These are phyloP conservation scores for Blepharisma stoltei DNA, from an alignment of 73 alveolate species.

Conservation along the genomic window DNA sequence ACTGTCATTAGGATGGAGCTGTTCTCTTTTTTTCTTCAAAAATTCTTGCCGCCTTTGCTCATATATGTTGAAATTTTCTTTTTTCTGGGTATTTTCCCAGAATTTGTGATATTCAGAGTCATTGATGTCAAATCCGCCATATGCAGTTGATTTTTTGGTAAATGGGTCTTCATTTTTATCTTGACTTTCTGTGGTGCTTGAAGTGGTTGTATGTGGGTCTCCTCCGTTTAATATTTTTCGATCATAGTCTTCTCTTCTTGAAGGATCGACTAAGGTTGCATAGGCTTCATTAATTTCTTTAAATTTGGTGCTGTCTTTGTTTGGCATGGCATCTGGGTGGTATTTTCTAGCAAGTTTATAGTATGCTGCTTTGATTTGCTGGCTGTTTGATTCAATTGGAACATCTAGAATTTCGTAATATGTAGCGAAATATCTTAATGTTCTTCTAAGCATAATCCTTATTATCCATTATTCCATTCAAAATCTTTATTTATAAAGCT, in stretches of 20 bases:
- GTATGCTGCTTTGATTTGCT: conserved; percentile 84
- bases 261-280: background rate
- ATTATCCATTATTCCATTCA: too few relatives aligned
- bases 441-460: conserved; percentile 10
- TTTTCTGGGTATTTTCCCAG: conserved; percentile 9
- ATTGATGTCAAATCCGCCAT: background rate
- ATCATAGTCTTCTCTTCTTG: background rate
- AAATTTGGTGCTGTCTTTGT: conserved; percentile 59
- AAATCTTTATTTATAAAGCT: too few relatives aligned
- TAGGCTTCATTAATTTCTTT: conserved; percentile 70
- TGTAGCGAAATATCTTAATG: background rate
- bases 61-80: background rate
- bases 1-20: background rate
- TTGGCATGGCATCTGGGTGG: conserved; percentile 87
- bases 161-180: conserved; percentile 15
- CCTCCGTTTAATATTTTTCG: background rate
- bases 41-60: background rate
- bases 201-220: background rate
- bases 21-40: background rate
- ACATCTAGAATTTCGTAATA: conserved; percentile 68
- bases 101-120: background rate
- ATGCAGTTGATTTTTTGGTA: background rate
- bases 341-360: conserved; percentile 86
- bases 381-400: conserved; percentile 58
- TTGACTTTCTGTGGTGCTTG: background rate